Evolutionary conservation across 129 eudicot species (phyloP).

Genomic region (Arctium minus): DNA sequence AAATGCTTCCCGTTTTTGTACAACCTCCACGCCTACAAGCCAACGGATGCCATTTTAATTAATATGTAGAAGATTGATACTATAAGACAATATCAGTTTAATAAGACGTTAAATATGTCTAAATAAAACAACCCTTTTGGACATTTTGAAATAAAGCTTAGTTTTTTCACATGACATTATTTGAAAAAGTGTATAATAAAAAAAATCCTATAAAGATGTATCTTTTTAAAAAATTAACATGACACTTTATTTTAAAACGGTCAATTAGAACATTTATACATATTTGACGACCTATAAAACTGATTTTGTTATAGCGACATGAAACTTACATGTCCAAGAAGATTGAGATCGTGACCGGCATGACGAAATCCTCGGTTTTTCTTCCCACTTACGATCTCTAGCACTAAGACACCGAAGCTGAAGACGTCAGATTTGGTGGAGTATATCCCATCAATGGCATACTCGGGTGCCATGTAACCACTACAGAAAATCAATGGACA

Average conservation of each 20-base stretch:
- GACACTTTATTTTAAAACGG: not conserved
- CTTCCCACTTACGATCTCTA: slow-evolving; percentile 51
- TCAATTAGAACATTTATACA: not conserved
- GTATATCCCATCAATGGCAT: slow-evolving; percentile 47
- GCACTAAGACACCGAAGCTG: slow-evolving; percentile 53
- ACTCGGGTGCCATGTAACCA: slow-evolving; percentile 60
- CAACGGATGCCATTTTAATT: slow-evolving; percentile 4
- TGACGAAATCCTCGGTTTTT: slow-evolving; percentile 34
- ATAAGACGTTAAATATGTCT: not conserved
- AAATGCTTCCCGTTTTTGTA: slow-evolving; percentile 31
- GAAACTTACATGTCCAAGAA: slow-evolving; percentile 55
- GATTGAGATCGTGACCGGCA: slow-evolving; percentile 40
- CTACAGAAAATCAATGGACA: slow-evolving; percentile 8
- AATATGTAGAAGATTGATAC: not conserved
- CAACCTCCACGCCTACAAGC: slow-evolving; percentile 40
- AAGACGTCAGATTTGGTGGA: slow-evolving; percentile 53
- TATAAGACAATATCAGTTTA: not conserved
- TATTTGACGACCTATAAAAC: not conserved
- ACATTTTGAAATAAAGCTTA: not conserved
- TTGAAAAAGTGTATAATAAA: too few species aligned
- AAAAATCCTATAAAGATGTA: too few species aligned
- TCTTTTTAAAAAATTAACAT: too few species aligned
- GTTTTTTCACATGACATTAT: too few species aligned
- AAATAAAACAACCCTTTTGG: not conserved
- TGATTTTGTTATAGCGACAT: not conserved